These are phyloP conservation scores for Cenchrus americanus DNA, from an alignment of 176 grass and related monocot genomes.

Conservation along the genomic window DNA sequence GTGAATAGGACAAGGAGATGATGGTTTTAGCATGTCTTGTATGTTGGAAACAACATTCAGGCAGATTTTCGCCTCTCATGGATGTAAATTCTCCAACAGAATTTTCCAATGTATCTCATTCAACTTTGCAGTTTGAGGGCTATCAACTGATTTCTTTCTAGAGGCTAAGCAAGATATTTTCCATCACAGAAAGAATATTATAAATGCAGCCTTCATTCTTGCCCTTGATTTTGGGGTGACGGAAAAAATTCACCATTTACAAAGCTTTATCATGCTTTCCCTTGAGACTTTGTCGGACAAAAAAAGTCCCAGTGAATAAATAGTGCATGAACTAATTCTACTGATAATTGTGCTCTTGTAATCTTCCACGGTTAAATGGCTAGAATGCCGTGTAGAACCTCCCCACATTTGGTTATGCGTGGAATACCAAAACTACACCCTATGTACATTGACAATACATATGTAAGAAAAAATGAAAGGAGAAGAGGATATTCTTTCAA, in stretches of 20 bases:
- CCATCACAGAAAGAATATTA: not conserved
- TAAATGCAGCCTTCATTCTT: not conserved
- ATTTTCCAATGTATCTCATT: not conserved
- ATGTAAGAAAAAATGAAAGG: constrained; percentile 39
- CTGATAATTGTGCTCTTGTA: not conserved
- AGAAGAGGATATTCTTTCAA: constrained; percentile 6
- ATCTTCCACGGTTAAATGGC: constrained; percentile 27
- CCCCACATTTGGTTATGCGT: constrained; percentile 25
- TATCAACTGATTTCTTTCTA: not conserved
- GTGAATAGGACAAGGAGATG: no score
- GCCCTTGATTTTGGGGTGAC: not conserved
- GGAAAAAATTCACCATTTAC: not conserved
- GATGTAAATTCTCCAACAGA: not conserved
- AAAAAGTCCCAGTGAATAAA: constrained; percentile 3
- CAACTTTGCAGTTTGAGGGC: not conserved
- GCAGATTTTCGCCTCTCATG: not conserved
- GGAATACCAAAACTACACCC: constrained; percentile 40
- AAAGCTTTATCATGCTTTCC: not conserved
- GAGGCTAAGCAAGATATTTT: not conserved
- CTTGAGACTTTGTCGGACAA: constrained; percentile 10
- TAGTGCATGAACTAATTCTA: constrained; percentile 38
- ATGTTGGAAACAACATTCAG: no score
- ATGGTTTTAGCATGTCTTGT: no score
- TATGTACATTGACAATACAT: constrained; percentile 56
- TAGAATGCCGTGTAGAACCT: constrained; percentile 3